Conservation (phyloP, 495 filamentous ascomycete genomes). For the Neurospora pannonica region DNA sequence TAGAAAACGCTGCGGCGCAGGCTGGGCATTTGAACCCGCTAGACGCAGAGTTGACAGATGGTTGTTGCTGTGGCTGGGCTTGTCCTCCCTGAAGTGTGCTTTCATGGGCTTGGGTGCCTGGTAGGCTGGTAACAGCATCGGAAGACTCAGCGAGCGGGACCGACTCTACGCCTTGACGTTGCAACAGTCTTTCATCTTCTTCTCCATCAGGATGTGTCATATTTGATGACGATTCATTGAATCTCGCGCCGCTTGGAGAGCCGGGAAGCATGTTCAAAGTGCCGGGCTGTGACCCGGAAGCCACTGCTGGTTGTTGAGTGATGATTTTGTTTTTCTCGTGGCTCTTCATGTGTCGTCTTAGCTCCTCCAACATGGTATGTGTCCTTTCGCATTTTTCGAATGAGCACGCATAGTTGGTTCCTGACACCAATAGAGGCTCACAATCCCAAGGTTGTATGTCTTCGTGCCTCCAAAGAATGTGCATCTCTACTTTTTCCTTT, state of each 20-base stretch:
- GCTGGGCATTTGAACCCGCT: background rate
- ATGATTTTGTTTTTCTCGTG: background rate
- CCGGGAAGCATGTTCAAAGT: background rate
- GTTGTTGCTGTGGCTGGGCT: background rate
- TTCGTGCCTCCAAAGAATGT: background rate
- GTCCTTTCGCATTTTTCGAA: fast-evolving
- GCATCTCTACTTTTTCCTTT: background rate
- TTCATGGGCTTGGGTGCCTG: background rate
- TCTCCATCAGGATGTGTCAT: too few species aligned
- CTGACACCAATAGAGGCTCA: background rate
- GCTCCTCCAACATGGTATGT: background rate
- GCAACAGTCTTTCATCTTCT: too few species aligned
- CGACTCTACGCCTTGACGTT: background rate
- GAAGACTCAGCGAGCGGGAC: background rate
- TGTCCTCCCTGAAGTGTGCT: background rate
- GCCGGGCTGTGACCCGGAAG: background rate
- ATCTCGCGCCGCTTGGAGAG: too few species aligned
- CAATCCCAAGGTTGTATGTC: background rate
- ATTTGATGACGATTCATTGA: too few species aligned
- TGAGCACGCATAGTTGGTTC: background rate
- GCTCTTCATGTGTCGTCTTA: background rate
- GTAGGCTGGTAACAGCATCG: background rate
- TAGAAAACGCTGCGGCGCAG: background rate
- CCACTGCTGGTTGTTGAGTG: background rate
- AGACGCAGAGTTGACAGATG: background rate